These are phyloP conservation scores for Nigrograna mackinnonii DNA, from an alignment of 2,329 filamentous ascomycete genomes.

Conservation along the genomic window DNA sequence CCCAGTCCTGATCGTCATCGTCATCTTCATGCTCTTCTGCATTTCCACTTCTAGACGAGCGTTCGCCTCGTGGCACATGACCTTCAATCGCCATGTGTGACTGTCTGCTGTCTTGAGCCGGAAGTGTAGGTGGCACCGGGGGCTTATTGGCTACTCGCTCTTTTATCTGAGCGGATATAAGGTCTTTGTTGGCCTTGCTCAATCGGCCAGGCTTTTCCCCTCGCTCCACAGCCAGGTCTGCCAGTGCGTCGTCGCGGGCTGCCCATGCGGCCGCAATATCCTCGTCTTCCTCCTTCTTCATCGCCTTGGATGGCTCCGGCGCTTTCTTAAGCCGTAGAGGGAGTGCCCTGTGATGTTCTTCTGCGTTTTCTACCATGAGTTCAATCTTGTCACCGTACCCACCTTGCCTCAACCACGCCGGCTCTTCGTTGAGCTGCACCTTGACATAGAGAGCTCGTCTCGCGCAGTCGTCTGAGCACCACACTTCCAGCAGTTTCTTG, in stretches of 20 bases:
- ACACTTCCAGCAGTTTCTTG: constrained; percentile 75
- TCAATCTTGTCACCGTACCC: constrained; percentile 41
- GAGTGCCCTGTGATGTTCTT: constrained; percentile 26
- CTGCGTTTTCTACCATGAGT: constrained; percentile 41
- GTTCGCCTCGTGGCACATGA: constrained; percentile 32
- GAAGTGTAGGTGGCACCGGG: constrained; percentile 30
- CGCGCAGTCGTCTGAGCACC: constrained; percentile 83
- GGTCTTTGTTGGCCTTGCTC: constrained; percentile 33
- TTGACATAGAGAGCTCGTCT: constrained; percentile 81
- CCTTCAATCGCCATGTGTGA: constrained; percentile 43
- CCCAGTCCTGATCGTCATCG: constrained; percentile 35
- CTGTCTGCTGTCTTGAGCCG: constrained; percentile 14
- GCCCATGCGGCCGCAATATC: constrained; percentile 37
- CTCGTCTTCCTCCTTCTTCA: constrained; percentile 30
- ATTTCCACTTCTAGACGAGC: constrained; percentile 6
- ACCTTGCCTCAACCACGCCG: constrained; percentile 78
- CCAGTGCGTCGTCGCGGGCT: constrained; percentile 35
- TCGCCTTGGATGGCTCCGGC: constrained; percentile 4
- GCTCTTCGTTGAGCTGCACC: constrained; percentile 83
- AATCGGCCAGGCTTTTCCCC: constrained; percentile 43
- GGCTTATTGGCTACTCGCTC: constrained; percentile 25
- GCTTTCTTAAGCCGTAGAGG: constrained; percentile 32
- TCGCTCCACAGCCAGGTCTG: constrained; percentile 47
- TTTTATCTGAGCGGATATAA: constrained; percentile 34
- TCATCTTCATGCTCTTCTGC: constrained; percentile 15